phyloP scores from a whole-genome alignment of 2,329 filamentous ascomycete genomes.

The Phialophora macrospora region DNA sequence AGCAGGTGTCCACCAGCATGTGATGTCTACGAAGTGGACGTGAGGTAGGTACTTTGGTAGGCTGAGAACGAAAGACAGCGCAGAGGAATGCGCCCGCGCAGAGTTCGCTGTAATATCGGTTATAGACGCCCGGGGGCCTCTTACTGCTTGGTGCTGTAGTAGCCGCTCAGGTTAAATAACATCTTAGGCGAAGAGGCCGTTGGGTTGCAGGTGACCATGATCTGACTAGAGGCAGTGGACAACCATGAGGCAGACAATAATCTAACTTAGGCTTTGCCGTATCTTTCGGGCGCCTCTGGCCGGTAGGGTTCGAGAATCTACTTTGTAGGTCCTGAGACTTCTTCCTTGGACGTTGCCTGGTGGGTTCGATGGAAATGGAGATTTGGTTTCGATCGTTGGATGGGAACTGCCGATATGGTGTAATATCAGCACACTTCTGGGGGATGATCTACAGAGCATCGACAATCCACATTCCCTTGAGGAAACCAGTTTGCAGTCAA shows the following conservation, averaged over 20 bases:
- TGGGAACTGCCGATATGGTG: slow-evolving; percentile 6
- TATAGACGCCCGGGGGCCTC: slow-evolving; percentile 11
- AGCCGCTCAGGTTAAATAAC: slow-evolving; percentile 24
- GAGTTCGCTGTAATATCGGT: slow-evolving; percentile 27
- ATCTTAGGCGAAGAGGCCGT: slow-evolving; percentile 18
- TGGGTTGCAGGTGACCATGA: slow-evolving; percentile 17
- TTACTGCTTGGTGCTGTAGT: slow-evolving; percentile 18
- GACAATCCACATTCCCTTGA: slow-evolving; percentile 1
- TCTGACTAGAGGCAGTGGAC: slow-evolving; percentile 13
- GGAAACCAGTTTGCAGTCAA: background rate
- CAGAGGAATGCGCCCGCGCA: slow-evolving; percentile 18
- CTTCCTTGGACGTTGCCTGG: slow-evolving; percentile 4
- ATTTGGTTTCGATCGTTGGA: slow-evolving; percentile 9
- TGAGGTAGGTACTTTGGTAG: background rate
- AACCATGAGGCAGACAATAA: background rate
- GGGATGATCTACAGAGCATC: background rate
- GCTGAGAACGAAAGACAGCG: slow-evolving; percentile 7
- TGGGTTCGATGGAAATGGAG: slow-evolving; percentile 11
- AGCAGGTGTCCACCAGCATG: slow-evolving; percentile 8
- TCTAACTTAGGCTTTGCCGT: slow-evolving; percentile 7
- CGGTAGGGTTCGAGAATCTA: slow-evolving; percentile 2
- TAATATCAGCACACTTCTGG: background rate
- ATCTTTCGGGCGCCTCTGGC: slow-evolving; percentile 3
- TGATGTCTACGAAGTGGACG: background rate
- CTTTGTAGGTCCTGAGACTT: background rate